These are phyloP conservation scores for Loxodes magnus DNA, from an alignment of 73 alveolate species.

Conservation along the genomic window DNA sequence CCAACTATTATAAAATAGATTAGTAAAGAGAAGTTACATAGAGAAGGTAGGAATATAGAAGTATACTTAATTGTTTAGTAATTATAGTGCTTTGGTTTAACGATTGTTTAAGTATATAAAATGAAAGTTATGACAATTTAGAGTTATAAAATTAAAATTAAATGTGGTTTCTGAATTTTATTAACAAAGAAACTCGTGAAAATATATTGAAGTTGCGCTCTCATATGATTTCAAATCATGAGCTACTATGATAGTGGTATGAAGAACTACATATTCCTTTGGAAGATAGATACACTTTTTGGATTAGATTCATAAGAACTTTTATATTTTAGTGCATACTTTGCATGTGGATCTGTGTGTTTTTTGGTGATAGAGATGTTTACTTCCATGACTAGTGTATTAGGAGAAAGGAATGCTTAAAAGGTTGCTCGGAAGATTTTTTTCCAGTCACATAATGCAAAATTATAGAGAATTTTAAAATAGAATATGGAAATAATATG, in stretches of 20 bases:
- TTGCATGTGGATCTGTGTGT: constrained; percentile 12
- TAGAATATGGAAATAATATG: constrained; percentile 25
- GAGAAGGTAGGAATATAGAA: no score
- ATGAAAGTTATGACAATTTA: no score
- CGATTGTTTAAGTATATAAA: no score
- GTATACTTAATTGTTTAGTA: no score
- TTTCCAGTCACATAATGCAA: constrained; percentile 31
- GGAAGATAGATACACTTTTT: constrained; percentile 28
- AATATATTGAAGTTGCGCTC: constrained; percentile 22
- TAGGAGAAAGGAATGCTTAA: constrained; percentile 25
- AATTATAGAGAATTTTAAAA: constrained; percentile 1
- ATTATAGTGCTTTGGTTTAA: no score
- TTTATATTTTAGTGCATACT: constrained; percentile 14
- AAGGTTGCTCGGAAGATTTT: constrained; percentile 28
- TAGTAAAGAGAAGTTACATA: no score
- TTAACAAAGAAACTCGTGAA: constrained; percentile 37
- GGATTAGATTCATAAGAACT: constrained; percentile 14
- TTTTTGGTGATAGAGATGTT: constrained; percentile 21
- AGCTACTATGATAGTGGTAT: constrained; percentile 34
- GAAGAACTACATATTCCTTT: constrained; percentile 33
- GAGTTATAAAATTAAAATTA: no score
- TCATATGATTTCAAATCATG: constrained; percentile 32
- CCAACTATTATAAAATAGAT: no score
- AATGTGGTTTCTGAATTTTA: constrained; percentile 52
- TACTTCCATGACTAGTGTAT: constrained; percentile 24